These are phyloP conservation scores for Brasilioporus rufonigricans DNA, from an alignment of 768 basidiomycete species.

Conservation along the genomic window DNA sequence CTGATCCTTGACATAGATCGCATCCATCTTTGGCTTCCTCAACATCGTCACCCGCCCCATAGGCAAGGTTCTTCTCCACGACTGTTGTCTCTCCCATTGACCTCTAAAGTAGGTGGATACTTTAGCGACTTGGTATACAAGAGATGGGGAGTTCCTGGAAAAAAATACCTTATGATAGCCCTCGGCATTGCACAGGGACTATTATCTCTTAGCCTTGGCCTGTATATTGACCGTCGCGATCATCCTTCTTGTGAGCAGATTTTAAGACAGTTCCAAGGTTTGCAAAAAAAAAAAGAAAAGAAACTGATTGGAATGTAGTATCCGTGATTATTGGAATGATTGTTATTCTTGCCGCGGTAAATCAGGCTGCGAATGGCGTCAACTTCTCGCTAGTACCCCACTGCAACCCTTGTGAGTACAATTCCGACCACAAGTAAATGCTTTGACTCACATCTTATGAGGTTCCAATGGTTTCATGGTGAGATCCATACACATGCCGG, in stretches of 20 bases:
- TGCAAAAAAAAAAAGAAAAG: too few relatives aligned
- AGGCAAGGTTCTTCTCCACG: background rate
- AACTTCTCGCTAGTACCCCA: background rate
- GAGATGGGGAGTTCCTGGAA: background rate
- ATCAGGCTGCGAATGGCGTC: background rate
- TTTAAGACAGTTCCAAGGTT: too few relatives aligned
- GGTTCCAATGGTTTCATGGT: constrained; percentile 29
- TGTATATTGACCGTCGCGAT: constrained; percentile 35
- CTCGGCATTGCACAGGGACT: background rate
- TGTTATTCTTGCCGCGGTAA: background rate
- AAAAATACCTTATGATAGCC: constrained; percentile 2
- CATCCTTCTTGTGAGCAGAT: constrained; percentile 20
- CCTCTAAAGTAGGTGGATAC: constrained; percentile 1
- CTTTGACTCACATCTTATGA: background rate
- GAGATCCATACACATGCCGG: background rate
- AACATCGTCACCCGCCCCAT: background rate
- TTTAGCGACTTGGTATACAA: background rate
- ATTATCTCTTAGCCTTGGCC: constrained; percentile 27
- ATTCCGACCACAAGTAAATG: too few relatives aligned
- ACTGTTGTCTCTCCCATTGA: background rate
- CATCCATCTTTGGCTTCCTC: background rate
- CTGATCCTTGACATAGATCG: background rate
- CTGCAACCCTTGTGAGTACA: constrained; percentile 4
- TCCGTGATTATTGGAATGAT: background rate
- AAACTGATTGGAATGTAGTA: background rate